Conservation (phyloP, 2,329 filamentous ascomycete genomes). For the Metarhizium rileyi region DNA sequence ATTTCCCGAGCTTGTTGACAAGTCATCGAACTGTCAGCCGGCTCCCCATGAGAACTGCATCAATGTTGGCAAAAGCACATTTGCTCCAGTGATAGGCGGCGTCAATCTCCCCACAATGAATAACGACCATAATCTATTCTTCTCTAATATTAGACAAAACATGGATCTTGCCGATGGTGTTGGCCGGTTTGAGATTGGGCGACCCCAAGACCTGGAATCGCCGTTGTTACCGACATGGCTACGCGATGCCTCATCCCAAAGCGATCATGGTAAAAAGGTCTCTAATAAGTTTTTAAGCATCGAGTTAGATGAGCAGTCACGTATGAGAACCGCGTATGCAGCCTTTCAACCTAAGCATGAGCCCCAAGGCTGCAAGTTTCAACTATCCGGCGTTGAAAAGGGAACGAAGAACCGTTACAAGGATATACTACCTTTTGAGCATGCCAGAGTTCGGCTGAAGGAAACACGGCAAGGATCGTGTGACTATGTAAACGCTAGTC, state of each 20-base stretch:
- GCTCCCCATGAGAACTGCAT: not conserved
- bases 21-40: constrained; percentile 26
- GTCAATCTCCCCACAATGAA: constrained; percentile 67
- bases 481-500: constrained; percentile 93
- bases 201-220: constrained; percentile 35
- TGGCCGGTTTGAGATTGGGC: constrained; percentile 59
- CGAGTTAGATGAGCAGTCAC: constrained; percentile 74
- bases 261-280: constrained; percentile 68
- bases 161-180: constrained; percentile 92
- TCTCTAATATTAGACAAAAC: constrained; percentile 91
- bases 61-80: constrained; percentile 27
- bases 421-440: constrained; percentile 94
- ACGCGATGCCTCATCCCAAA: constrained; percentile 51
- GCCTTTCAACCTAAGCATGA: constrained; percentile 32
- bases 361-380: constrained; percentile 34
- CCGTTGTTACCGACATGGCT: constrained; percentile 68
- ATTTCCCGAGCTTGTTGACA: constrained; percentile 57
- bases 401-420: constrained; percentile 95
- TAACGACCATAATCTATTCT: constrained; percentile 76
- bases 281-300: constrained; percentile 77
- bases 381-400: constrained; percentile 88
- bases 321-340: constrained; percentile 75
- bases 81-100: constrained; percentile 74
- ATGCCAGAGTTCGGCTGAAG: constrained; percentile 74
- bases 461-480: constrained; percentile 58